These are phyloP conservation scores for Beauveria medogensis DNA, from an alignment of 2,329 filamentous ascomycete genomes.

Conservation along the genomic window DNA sequence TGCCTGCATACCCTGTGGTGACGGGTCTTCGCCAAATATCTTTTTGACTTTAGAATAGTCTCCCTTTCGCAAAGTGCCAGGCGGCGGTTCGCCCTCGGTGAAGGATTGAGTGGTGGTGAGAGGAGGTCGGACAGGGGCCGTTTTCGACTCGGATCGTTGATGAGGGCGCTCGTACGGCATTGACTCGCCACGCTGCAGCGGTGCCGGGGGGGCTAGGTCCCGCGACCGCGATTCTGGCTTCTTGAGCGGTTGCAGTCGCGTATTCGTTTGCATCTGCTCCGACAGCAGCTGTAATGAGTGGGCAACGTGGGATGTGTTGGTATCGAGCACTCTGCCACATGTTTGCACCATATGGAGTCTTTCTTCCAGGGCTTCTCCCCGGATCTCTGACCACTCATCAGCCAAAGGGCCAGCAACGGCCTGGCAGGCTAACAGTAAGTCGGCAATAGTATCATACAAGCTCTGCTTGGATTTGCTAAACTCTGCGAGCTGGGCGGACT, in stretches of 20 bases:
- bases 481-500: constrained; percentile 78
- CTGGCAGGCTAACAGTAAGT: constrained; percentile 81
- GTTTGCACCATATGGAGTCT: constrained; percentile 72
- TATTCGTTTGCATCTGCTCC: constrained; percentile 61
- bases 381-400: constrained; percentile 93
- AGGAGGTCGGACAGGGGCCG: constrained; percentile 34
- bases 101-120: constrained; percentile 54
- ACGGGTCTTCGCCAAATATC: constrained; percentile 57
- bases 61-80: constrained; percentile 48
- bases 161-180: constrained; percentile 49
- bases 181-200: constrained; percentile 49
- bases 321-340: constrained; percentile 73
- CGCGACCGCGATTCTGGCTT: constrained; percentile 31
- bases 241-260: constrained; percentile 36
- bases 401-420: constrained; percentile 83
- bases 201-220: constrained; percentile 39
- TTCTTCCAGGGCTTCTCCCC: constrained; percentile 81
- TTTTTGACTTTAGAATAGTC: constrained; percentile 58
- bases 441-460: constrained; percentile 86
- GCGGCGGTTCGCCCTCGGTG: constrained; percentile 47
- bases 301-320: constrained; percentile 76
- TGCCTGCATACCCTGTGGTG: constrained; percentile 38
- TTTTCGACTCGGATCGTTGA: constrained; percentile 47
- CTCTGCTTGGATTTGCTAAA: constrained; percentile 89
- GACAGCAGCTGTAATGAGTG: constrained; percentile 82